phyloP scores from a whole-genome alignment of 352 stramenopile species.

The Phytopythium delawarense region DNA sequence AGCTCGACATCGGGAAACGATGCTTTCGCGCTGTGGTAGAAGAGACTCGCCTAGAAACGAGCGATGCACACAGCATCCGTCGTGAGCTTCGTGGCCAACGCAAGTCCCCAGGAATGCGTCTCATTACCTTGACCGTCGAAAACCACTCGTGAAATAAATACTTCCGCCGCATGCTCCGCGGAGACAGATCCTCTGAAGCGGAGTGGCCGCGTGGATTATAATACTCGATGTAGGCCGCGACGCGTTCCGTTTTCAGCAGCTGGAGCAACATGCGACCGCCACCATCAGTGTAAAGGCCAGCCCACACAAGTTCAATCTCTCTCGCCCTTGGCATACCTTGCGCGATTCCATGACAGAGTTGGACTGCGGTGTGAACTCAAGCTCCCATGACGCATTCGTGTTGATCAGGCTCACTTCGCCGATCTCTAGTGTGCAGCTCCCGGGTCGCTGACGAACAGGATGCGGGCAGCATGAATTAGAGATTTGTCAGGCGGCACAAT shows the following conservation, averaged over 20 bases:
- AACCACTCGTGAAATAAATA: conserved; percentile 88
- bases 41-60: conserved; percentile 43
- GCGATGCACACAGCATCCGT: background rate
- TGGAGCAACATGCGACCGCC: conserved; percentile 13
- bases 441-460: conserved; percentile 36
- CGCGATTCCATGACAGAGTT: conserved; percentile 72
- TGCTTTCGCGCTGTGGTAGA: conserved; percentile 74
- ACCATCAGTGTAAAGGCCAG: background rate
- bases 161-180: conserved; percentile 23
- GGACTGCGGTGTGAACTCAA: conserved; percentile 72
- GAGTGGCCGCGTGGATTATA: conserved; percentile 13
- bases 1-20: conserved; percentile 81
- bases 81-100: background rate
- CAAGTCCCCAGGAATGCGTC: background rate
- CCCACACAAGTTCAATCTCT: background rate
- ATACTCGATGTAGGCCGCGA: conserved; percentile 77
- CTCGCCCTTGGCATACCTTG: conserved; percentile 41
- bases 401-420: conserved; percentile 67
- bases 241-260: conserved; percentile 56
- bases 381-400: conserved; percentile 68
- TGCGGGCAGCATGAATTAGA: background rate
- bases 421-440: conserved; percentile 68
- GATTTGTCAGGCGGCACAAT: background rate
- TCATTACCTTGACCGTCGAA: conserved; percentile 65
- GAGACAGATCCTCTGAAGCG: background rate